Conservation (phyloP, 768 basidiomycete genomes). For the Dioszegia aurantiaca region DNA sequence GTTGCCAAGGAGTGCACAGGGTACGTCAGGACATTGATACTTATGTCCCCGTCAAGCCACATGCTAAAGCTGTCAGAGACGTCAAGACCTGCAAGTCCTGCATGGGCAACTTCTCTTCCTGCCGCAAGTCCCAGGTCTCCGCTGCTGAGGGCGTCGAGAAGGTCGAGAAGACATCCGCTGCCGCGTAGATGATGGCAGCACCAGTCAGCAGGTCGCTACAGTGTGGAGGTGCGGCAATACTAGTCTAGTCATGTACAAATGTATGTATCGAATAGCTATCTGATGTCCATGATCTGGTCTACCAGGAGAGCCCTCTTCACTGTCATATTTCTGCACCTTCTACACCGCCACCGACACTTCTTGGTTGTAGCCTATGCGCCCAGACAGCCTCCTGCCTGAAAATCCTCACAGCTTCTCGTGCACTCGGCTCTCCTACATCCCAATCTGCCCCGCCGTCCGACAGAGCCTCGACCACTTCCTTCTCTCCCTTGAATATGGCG, state of each 20-base stretch:
- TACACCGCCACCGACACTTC: background rate
- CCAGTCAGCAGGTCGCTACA: too few species aligned
- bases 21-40: conserved; percentile 23
- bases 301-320: too few species aligned
- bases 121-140: conserved; percentile 39
- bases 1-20: conserved; percentile 43
- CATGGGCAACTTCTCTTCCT: conserved; percentile 35
- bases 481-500: conserved; percentile 15
- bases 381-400: conserved; percentile 13
- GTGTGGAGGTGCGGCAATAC: background rate
- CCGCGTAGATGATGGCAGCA: background rate
- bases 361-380: conserved; percentile 4
- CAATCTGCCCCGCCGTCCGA: conserved; percentile 11
- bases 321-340: background rate
- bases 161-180: conserved; percentile 4
- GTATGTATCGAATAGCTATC: conserved; percentile 10
- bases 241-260: background rate
- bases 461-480: conserved; percentile 9
- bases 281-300: too few species aligned
- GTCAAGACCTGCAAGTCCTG: conserved; percentile 39
- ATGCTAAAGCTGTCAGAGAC: conserved; percentile 20
- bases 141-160: conserved; percentile 42
- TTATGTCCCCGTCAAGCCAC: background rate
- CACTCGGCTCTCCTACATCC: conserved; percentile 11
- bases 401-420: conserved; percentile 13